These are phyloP conservation scores for Scheffersomyces segobiensis DNA, from an alignment of 1,139 yeast species.

Conservation along the genomic window DNA sequence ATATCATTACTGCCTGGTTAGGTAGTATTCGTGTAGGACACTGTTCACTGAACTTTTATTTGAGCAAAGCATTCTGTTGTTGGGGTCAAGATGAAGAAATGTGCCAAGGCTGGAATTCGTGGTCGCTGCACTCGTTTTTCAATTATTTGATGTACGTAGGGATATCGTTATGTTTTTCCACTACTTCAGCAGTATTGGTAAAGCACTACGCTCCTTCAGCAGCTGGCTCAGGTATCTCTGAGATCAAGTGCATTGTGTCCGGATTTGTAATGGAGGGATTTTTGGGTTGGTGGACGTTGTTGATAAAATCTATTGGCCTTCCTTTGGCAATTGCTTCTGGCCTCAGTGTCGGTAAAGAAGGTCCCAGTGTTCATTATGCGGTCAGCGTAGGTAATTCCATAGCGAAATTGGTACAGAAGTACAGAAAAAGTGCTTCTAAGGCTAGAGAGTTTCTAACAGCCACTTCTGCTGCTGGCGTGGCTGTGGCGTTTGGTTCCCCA, in stretches of 20 bases:
- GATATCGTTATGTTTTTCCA: constrained; percentile 63
- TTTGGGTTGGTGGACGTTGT: constrained; percentile 68
- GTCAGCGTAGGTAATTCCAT: constrained; percentile 76
- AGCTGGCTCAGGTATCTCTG: constrained; percentile 96
- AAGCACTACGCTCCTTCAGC: constrained; percentile 80
- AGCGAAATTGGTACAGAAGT: constrained; percentile 51
- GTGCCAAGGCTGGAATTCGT: constrained; percentile 58
- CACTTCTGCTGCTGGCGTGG: constrained; percentile 69
- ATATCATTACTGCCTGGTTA: constrained; percentile 83
- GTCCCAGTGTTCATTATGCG: constrained; percentile 85
- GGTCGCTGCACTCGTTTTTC: constrained; percentile 45
- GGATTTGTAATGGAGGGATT: constrained; percentile 86
- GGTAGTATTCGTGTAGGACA: constrained; percentile 77
- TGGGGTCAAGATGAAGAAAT: constrained; percentile 54
- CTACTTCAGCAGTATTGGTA: constrained; percentile 67
- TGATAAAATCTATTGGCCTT: constrained; percentile 74
- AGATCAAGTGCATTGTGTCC: constrained; percentile 90
- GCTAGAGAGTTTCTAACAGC: constrained; percentile 60
- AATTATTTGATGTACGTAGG: constrained; percentile 62
- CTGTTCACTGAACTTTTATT: constrained; percentile 68
- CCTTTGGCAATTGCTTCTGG: constrained; percentile 89
- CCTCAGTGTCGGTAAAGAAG: constrained; percentile 79
- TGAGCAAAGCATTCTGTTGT: constrained; percentile 81
- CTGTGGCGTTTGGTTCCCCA: constrained; percentile 74
- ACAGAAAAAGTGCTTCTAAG: constrained; percentile 48